Evolutionary conservation across 805 yeast genomes (phyloP).

Genomic region (Gaillardinia entomophila): DNA sequence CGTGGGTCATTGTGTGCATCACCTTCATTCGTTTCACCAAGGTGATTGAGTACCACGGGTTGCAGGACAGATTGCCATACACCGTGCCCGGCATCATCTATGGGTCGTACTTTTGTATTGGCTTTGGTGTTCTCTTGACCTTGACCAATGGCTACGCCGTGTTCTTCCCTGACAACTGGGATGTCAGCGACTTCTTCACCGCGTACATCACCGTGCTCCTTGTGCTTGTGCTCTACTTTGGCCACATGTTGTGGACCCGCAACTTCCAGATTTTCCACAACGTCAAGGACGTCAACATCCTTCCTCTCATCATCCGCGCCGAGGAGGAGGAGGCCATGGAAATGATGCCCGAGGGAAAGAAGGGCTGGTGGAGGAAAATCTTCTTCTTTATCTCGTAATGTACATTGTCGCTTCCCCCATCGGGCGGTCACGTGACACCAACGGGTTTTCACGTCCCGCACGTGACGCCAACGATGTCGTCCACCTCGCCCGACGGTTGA

Average conservation of each 20-base stretch:
- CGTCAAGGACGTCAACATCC: not conserved
- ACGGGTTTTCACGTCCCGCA: too few species aligned
- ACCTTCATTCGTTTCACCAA: slow-evolving; percentile 1
- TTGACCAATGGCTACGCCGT: slow-evolving; percentile 3
- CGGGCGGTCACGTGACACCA: too few species aligned
- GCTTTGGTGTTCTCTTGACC: slow-evolving; percentile 1
- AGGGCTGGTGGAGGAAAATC: not conserved
- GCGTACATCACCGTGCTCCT: slow-evolving; percentile 3
- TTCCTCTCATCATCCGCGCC: not conserved
- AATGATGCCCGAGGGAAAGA: not conserved
- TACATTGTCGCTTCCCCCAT: too few species aligned
- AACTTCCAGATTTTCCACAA: not conserved
- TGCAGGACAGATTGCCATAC: slow-evolving; percentile 2
- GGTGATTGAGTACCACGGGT: slow-evolving; percentile 1
- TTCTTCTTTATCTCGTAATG: not conserved
- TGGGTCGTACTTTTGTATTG: not conserved
- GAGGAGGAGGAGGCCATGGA: slow-evolving; percentile 1
- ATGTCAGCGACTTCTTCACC: slow-evolving; percentile 1
- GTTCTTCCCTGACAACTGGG: slow-evolving; percentile 2
- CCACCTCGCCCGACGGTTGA: too few species aligned
- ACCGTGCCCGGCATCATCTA: not conserved
- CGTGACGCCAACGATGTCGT: too few species aligned
- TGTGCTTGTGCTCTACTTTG: slow-evolving; percentile 1
- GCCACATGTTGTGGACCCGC: not conserved
- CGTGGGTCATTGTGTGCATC: slow-evolving; percentile 2